Percentiles rank a stretch among this genome's conserved stretches.
phyloP scores from a whole-genome alignment of 192 early-diverging fungal species.

The Lobosporangium transversale region DNA sequence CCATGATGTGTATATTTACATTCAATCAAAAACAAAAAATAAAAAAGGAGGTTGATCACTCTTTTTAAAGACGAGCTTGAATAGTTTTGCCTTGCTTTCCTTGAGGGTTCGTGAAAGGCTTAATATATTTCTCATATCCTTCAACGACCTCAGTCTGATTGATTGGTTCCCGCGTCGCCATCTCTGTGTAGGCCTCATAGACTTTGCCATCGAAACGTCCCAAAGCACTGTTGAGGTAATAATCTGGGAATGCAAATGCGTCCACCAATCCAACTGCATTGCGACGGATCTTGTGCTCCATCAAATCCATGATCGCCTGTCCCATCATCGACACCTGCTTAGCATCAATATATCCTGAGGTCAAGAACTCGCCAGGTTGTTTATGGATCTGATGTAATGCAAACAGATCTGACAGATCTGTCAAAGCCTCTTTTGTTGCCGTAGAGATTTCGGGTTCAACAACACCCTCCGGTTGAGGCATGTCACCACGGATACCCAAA shows the following conservation, averaged over 20 bases:
- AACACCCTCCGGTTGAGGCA: constrained; percentile 49
- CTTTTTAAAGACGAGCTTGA: constrained; percentile 44
- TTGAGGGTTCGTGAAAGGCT: constrained; percentile 50
- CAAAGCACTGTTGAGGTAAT: constrained; percentile 79
- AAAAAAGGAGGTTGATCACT: neutral
- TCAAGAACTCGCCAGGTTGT: constrained; percentile 73
- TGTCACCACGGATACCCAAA: constrained; percentile 60
- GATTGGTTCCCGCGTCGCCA: constrained; percentile 80
- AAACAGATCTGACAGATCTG: constrained; percentile 58
- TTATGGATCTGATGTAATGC: constrained; percentile 76
- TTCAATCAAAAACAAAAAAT: neutral
- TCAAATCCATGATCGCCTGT: constrained; percentile 57
- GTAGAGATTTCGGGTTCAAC: constrained; percentile 39
- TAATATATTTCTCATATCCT: constrained; percentile 64
- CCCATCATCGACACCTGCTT: constrained; percentile 64
- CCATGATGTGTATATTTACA: too few species aligned
- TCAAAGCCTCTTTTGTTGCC: constrained; percentile 58
- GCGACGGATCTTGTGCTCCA: constrained; percentile 70
- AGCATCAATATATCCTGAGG: constrained; percentile 61
- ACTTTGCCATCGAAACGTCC: constrained; percentile 81
- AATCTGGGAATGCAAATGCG: constrained; percentile 80
- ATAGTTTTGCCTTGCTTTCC: constrained; percentile 38
- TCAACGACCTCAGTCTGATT: constrained; percentile 71
- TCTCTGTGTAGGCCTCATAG: constrained; percentile 80
- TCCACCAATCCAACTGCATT: constrained; percentile 86